Evolutionary conservation across 768 basidiomycete species (phyloP), one percentile per base, ranked within the genome.

Genomic region (Podaxis rugospora): DNA sequence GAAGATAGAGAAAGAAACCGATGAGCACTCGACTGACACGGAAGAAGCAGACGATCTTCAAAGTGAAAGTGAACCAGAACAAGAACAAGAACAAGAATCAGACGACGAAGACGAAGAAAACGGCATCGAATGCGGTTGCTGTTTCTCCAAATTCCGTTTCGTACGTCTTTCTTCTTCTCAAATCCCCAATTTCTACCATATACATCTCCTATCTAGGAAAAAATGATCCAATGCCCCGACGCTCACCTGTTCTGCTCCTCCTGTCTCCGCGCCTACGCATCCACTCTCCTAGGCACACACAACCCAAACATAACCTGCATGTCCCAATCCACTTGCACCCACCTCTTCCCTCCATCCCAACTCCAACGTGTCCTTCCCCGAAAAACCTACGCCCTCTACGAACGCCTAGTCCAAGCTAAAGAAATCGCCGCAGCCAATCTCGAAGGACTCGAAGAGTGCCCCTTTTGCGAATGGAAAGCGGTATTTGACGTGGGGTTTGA

Each of bases 151-250:
- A 10, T 91, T 87, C 63, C 71, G 86, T 3, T 88, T 90, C 72
- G 91, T 92, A 70, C 59, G 90, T 62, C 36, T 28, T 21, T 9
- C 47, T 21, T 9, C 4, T 4, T 13, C 9, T 18, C 47, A 10
- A 7, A 10, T 1, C 13, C 16, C 42, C 16, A n/a, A 3, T 7
- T 6, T 16, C 9, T 9, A 6, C 6, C n/a, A 6, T 13, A 0
- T 27, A 25, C 25, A 9, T 49, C 6, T 32, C 32, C 7, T 3
- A 49, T 23, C 11, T 6, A 95, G 92, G 83, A 84, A 42, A 85
- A 89, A 65, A 90, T 95, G 87, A 80, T 92, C 1, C 93, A 95
- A 74, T 96, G 94, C 66, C 86, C 90, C 0, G 93, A 95, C 58
- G 86, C 89, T 0, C 94, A 97, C 70, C 82, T 94, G 2, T 97